Conservation (phyloP, 139 green algal species). For the Astrephomene gubernaculifera region DNA sequence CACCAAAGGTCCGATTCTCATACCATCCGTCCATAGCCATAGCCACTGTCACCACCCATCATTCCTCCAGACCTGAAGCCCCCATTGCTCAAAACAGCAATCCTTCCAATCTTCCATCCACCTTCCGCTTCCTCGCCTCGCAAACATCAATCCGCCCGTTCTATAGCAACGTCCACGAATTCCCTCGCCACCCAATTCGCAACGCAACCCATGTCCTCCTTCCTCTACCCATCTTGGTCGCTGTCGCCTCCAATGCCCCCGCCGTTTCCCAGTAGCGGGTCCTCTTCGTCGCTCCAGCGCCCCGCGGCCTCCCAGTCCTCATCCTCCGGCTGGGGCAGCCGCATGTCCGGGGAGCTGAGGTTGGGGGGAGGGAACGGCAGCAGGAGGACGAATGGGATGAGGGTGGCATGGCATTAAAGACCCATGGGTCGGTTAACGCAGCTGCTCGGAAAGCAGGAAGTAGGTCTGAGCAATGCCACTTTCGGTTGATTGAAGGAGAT, state of each 20-base stretch:
- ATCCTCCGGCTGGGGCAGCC: slow-evolving; percentile 30
- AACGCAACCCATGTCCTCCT: neutral
- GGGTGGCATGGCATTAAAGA: too few species aligned
- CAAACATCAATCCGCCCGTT: too few species aligned
- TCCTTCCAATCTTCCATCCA: too few species aligned
- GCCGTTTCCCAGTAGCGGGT: neutral
- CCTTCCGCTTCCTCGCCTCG: too few species aligned
- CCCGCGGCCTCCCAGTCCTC: slow-evolving; percentile 44
- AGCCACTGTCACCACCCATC: too few species aligned
- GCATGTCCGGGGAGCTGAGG: slow-evolving; percentile 42
- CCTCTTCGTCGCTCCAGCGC: neutral
- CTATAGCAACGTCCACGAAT: too few species aligned
- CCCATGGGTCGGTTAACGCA: neutral
- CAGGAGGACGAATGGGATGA: neutral
- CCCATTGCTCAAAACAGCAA: too few species aligned
- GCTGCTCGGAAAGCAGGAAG: neutral
- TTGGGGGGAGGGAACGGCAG: neutral
- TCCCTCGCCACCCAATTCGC: neutral
- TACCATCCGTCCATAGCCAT: too few species aligned
- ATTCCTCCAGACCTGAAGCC: too few species aligned
- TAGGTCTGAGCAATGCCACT: neutral
- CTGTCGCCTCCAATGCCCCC: slow-evolving; percentile 2
- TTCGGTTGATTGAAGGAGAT: neutral
- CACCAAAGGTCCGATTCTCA: too few species aligned
- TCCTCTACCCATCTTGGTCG: slow-evolving; percentile 7